Percentiles rank a stretch among this genome's conserved stretches.
These are phyloP conservation scores for Rhizophora apiculata DNA, from an alignment of 345 rosid genomes.

Conservation along the genomic window DNA sequence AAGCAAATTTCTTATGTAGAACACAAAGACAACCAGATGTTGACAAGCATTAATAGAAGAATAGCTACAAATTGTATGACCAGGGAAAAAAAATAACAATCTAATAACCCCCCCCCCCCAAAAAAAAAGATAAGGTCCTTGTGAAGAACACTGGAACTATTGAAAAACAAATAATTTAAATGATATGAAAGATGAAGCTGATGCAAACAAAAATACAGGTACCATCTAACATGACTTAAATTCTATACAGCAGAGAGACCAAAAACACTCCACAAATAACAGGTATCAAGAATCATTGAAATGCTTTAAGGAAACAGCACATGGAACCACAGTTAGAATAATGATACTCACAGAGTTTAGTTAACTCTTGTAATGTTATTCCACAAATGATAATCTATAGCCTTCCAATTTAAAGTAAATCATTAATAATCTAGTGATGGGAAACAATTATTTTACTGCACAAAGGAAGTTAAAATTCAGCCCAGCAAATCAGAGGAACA, in stretches of 20 bases:
- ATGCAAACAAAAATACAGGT: no score
- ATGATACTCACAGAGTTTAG: background rate
- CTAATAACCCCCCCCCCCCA: background rate
- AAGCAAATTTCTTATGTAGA: slow-evolving; percentile 18
- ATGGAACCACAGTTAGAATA: background rate
- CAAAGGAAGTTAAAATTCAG: slow-evolving; percentile 1
- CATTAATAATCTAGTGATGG: background rate
- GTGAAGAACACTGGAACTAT: background rate
- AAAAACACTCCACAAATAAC: no score
- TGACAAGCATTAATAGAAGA: background rate
- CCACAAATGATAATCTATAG: background rate
- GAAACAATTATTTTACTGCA: background rate
- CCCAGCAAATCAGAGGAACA: slow-evolving; percentile 15
- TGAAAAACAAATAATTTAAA: background rate
- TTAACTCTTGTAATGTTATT: background rate
- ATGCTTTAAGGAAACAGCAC: no score
- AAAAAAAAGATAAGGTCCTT: background rate
- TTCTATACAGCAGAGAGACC: no score
- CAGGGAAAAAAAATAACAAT: background rate
- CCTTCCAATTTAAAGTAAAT: background rate
- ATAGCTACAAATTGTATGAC: slow-evolving; percentile 1
- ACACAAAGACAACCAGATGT: background rate
- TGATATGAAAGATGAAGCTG: background rate
- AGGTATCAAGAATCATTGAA: no score
- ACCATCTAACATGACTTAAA: no score